Base-by-base conservation (phyloP, 2,329 filamentous ascomycete species). In the Penicillium brasilianum region DNA sequence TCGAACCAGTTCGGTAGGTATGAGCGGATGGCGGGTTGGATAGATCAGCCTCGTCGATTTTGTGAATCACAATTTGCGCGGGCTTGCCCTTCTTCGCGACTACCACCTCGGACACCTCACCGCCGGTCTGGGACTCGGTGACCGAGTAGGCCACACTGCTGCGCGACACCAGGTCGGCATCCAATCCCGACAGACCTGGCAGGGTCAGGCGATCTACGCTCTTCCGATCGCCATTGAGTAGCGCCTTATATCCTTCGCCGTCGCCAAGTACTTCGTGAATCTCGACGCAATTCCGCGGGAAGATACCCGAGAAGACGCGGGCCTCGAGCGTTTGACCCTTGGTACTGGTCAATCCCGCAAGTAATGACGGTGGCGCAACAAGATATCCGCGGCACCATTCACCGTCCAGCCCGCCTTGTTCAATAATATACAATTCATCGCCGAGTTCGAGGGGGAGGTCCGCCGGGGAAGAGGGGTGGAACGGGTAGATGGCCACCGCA, bases 361-460 rank as follows among this genome's bases (percentile, higher is more conserved):
- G 86, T 74, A 99, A 82, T 69, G 93, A 97, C 20, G 95, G 95
- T 55, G 95, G 94, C 65, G 95, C 93, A 68, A 99, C 90, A 62
- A 99, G 85, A 78, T 99, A 99, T 61, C 95, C 95, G 57, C 95
- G 90, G 78, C 94, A 90, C 96, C 95, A 99, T 76, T 92, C 87
- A 71, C 90, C 91, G 79, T 96, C 88, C 39, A 76, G 79, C 22
- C 92, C 90, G 41, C 94, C 96, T 80, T 98, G 92, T 80, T 98
- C 94, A 74, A 99, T 97, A 68, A 99, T 96, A 81, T 99, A 99
- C 66, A 99, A 84, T 80, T 99, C 95, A 85, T 99, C 95, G 76
- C 95, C 95, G 66, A 99, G 92, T 79, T 99, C 93, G 76, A 99
- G 89, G 10, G 96, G 95, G 20, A 99, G 88, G 79, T 99, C 95